Evolutionary conservation across 345 rosid genomes (phyloP).

Genomic region (Eucalyptus curtisii): DNA sequence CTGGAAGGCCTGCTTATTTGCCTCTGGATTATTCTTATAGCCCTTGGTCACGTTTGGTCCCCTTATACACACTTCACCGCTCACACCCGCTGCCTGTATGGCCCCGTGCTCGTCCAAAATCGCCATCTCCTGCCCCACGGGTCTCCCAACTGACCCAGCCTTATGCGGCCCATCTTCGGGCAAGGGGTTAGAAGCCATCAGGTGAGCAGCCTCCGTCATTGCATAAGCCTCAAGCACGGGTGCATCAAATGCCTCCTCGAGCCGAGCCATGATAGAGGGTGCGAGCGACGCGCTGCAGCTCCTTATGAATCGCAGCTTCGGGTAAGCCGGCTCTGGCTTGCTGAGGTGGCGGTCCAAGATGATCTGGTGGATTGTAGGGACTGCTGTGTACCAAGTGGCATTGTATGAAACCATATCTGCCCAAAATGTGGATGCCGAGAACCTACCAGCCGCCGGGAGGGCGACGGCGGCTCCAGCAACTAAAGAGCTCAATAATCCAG

Average conservation of each 20-base stretch:
- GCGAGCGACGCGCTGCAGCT: slow-evolving; percentile 92
- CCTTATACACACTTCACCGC: slow-evolving; percentile 79
- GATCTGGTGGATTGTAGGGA: slow-evolving; percentile 90
- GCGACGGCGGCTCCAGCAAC: slow-evolving; percentile 70
- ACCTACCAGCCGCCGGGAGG: slow-evolving; percentile 72
- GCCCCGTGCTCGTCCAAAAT: slow-evolving; percentile 60
- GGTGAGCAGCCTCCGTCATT: slow-evolving; percentile 80
- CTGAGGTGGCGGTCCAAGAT: slow-evolving; percentile 57
- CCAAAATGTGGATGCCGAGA: slow-evolving; percentile 86
- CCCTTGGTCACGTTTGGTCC: slow-evolving; percentile 90
- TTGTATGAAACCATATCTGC: slow-evolving; percentile 46
- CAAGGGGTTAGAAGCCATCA: slow-evolving; percentile 76
- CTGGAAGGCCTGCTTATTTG: slow-evolving; percentile 63
- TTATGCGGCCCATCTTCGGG: slow-evolving; percentile 72
- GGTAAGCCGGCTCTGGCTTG: slow-evolving; percentile 50
- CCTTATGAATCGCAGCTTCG: slow-evolving; percentile 67
- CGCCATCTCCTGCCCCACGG: slow-evolving; percentile 79
- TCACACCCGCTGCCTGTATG: slow-evolving; percentile 21
- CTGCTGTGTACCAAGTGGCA: slow-evolving; percentile 95
- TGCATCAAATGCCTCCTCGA: slow-evolving; percentile 67
- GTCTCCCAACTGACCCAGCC: slow-evolving; percentile 78
- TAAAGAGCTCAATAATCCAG: slow-evolving; percentile 66
- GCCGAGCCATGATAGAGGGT: slow-evolving; percentile 56
- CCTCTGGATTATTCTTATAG: slow-evolving; percentile 84
- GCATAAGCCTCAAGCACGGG: slow-evolving; percentile 92